A percentile compares a stretch with the other conserved stretches of the same genome.
phyloP scores from a whole-genome alignment of 176 grass and related monocot genomes.

The Poa pratensis region DNA sequence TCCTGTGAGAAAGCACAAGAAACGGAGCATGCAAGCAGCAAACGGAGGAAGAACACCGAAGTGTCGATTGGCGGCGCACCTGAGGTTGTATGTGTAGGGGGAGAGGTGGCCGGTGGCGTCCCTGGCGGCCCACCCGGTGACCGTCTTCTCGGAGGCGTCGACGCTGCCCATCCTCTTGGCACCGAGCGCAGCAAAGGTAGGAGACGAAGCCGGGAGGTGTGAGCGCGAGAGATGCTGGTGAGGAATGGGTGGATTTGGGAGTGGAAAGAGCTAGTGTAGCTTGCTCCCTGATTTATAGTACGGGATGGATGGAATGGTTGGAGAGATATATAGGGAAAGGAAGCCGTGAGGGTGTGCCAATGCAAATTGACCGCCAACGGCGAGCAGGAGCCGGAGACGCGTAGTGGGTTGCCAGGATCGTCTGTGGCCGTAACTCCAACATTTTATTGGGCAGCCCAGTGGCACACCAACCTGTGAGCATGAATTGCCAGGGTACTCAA shows the following conservation, averaged over 20 bases:
- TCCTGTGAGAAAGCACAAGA: not conserved
- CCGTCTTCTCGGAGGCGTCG: constrained; percentile 52
- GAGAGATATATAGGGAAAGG: not conserved
- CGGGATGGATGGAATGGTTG: not conserved
- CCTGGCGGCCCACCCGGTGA: constrained; percentile 81
- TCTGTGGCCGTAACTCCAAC: not conserved
- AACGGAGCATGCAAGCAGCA: not conserved
- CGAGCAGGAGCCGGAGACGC: not conserved
- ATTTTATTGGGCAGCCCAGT: too few species aligned
- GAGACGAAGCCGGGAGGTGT: not conserved
- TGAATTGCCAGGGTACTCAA: too few species aligned
- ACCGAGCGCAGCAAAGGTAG: not conserved
- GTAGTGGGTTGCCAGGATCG: not conserved
- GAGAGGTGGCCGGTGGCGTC: constrained; percentile 77
- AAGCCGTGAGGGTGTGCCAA: too few species aligned
- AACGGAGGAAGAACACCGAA: not conserved
- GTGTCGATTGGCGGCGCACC: constrained; percentile 25
- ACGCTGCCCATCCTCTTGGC: constrained; percentile 67
- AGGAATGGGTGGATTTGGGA: not conserved
- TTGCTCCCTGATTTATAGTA: not conserved
- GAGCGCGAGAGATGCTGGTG: not conserved
- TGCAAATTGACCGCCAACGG: not conserved
- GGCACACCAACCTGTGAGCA: too few species aligned
- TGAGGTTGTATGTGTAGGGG: constrained; percentile 91
- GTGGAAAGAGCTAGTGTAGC: not conserved